phyloP scores from a whole-genome alignment of 257 asterid species.

The Phtheirospermum japonicum region DNA sequence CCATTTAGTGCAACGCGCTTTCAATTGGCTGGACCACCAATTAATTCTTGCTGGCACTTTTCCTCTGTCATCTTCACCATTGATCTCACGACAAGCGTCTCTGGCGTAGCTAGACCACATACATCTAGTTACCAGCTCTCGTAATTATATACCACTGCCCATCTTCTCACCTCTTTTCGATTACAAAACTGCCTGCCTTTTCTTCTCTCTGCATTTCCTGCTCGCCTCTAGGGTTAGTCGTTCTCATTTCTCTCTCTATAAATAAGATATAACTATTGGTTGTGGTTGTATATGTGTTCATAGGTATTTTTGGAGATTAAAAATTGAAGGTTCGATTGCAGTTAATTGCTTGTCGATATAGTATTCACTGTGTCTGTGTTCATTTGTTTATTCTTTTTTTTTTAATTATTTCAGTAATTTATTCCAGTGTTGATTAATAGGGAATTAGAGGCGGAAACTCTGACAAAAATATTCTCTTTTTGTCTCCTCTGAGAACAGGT shows the following conservation, averaged over 20 bases:
- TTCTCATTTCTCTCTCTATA: constrained; percentile 25
- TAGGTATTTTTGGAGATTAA: constrained; percentile 4
- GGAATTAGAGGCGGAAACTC: constrained; percentile 42
- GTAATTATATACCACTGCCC: constrained; percentile 2
- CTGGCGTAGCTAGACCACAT: background rate
- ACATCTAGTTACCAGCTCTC: background rate
- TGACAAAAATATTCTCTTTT: constrained; percentile 27
- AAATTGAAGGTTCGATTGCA: constrained; percentile 9
- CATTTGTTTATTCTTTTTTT: constrained; percentile 14
- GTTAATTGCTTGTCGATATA: background rate
- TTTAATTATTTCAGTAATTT: background rate
- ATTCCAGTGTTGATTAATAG: constrained; percentile 29
- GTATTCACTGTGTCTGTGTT: constrained; percentile 5
- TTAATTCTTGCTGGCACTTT: background rate
- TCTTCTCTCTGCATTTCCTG: constrained; percentile 31
- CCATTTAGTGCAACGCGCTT: too few species aligned
- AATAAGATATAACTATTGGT: background rate
- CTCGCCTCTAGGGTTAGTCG: constrained; percentile 40
- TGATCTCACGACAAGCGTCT: constrained; percentile 3
- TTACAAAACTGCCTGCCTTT: constrained; percentile 19
- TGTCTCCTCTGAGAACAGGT: constrained; percentile 60
- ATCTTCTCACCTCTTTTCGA: constrained; percentile 6
- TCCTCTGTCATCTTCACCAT: background rate
- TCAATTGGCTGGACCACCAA: too few species aligned
- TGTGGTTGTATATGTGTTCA: background rate